phyloP scores from a whole-genome alignment of 2,329 filamentous ascomycete genomes.

The Cytospora paraplurivora region DNA sequence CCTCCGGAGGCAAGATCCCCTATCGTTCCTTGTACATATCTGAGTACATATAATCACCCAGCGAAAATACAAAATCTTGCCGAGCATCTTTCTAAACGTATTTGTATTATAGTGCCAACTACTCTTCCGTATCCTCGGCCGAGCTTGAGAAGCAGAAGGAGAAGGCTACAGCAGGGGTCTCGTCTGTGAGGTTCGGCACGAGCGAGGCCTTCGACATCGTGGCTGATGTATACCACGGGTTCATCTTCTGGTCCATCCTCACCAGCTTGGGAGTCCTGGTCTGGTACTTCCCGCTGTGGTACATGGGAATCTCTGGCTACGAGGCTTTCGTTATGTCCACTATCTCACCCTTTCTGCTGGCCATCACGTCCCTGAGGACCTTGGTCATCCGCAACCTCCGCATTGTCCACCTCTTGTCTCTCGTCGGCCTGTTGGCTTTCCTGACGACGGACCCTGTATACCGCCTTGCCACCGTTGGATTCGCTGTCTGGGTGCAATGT shows the following conservation, averaged over 20 bases:
- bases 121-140: constrained; percentile 49
- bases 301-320: constrained; percentile 98
- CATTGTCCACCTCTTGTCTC: constrained; percentile 73
- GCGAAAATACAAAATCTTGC: constrained; percentile 11
- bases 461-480: constrained; percentile 79
- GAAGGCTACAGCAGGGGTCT: constrained; percentile 69
- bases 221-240: constrained; percentile 91
- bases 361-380: constrained; percentile 67
- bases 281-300: constrained; percentile 98
- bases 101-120: constrained; percentile 47
- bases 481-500: constrained; percentile 78
- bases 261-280: constrained; percentile 87
- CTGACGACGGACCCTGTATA: constrained; percentile 70
- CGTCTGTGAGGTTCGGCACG: constrained; percentile 73
- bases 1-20: constrained; percentile 28
- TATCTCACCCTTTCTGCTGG: constrained; percentile 77
- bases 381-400: constrained; percentile 70
- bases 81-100: constrained; percentile 43
- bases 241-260: constrained; percentile 92
- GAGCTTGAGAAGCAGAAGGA: constrained; percentile 76
- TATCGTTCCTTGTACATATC: constrained; percentile 20
- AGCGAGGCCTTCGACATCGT: constrained; percentile 74
- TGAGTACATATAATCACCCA: constrained; percentile 29
- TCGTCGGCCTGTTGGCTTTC: constrained; percentile 75
- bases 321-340: constrained; percentile 87